Evolutionary conservation across 2,329 filamentous ascomycete species (phyloP), one percentile per base, ranked within the genome.

Genomic region (Coleophoma eucalyptorum): DNA sequence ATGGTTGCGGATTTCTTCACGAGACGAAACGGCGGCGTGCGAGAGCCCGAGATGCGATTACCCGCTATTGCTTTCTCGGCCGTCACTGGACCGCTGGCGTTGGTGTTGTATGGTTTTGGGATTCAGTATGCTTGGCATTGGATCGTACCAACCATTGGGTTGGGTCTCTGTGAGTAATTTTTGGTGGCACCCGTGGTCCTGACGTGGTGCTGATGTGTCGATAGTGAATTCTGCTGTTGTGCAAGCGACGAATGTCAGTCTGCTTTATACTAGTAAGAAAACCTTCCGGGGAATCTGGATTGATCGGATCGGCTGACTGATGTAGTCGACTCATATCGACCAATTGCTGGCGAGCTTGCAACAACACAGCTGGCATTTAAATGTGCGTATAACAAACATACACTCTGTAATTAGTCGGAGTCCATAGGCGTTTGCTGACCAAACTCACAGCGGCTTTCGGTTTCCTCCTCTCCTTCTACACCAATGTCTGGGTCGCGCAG

Each of bases 1-100:
- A 46, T 13, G 26, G 45, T 55, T 16, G 55, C 53, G 11, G 58
- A 57, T 41, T 54, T 75, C 49, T 67, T 77, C 21, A 83, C 80
- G 0, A 68, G 64, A 48, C 69, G 70, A 33, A 84, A 83, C 56
- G 70, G 72, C 4, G 80, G 80, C 5, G 70, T 83, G 18, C 69
- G 79, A n/a, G 73, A 81, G 46, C 77, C 80, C 0, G 79, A 83
- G 59, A 82, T 83, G 78, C 71, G 80, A n/a, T 64, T 84, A 4
- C 78, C 78, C 1, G 75, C 75, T 4, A 71, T 83, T 18, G 61
- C 70, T 10, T 68, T 78, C 0, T 80, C 76, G 55, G 63, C 78
- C 58, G 62, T 80, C 26, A 72, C 78, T 15, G 74, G 77, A 4
- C 76, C 76, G 0, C 59, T 78, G 12, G 62, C 70, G 0, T 55